Evolutionary conservation across 2,329 filamentous ascomycete species (phyloP), one percentile per base, ranked within the genome.

Genomic region (Aspergillus nomiae): DNA sequence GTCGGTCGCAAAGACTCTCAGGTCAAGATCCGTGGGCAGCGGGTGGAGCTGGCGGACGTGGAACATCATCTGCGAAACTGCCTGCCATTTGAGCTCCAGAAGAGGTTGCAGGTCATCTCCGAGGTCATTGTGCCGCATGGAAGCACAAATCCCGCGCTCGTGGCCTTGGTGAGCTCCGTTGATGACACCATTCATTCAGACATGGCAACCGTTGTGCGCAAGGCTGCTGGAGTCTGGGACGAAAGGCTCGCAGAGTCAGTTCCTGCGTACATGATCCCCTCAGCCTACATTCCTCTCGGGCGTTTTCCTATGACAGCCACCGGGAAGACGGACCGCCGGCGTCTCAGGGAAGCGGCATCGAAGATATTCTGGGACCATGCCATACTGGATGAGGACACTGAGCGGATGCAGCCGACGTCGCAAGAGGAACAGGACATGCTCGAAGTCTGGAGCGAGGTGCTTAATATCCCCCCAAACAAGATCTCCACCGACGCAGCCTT

Each of bases 1-100:
- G n/a, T 66, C 3, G 45, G 53, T 14, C 24, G 59, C 54, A 30
- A 24, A n/a, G 56, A 58, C 28, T 10, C 11, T n/a, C 56, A 58
- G 38, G 41, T 58, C 11, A 58, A 58, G 56, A n/a, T 58, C 11
- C 56, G 56, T 1, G 56, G 56, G 4, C 56, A 58, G 26, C 38
- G 56, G 4, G 16, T 58, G 5, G 56, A 58, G 32, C 56, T 58
- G 3, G 19, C 14, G 10, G 53, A 55, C 7, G 30, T 55, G 2
- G 53, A 55, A 3, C 16, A 55, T 38, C 28, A 55, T 14, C 2
- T 55, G 2, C 26, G 26, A 1, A 28, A 28, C 26, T 28, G 26
- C 26, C 26, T 28, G 26, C 26, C 26, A 28, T 28, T 28, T 5
- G 26, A 28, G 26, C 26, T 28, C 21, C 43, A 19, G 43, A 24